phyloP scores from a whole-genome alignment of 495 filamentous ascomycete genomes.

The Chaetomium fimeti region DNA sequence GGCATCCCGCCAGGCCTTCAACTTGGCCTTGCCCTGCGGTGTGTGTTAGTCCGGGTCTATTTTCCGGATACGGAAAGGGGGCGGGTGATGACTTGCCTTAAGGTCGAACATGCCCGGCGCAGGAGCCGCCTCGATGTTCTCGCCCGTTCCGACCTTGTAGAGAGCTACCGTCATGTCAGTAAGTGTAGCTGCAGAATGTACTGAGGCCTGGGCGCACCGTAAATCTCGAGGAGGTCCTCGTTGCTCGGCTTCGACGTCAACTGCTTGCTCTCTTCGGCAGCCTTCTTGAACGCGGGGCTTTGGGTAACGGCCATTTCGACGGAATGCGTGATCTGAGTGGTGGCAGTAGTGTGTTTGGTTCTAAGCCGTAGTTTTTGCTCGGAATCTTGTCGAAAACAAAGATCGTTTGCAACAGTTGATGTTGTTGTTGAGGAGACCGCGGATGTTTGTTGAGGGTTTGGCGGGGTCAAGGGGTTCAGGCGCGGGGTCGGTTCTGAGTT shows the following conservation, averaged over 20 bases:
- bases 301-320: slow-evolving; percentile 45
- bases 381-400: neutral
- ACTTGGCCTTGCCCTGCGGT: slow-evolving; percentile 72
- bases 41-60: neutral
- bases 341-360: slow-evolving; percentile 39
- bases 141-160: slow-evolving; percentile 53
- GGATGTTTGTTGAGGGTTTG: slow-evolving; percentile 22
- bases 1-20: slow-evolving; percentile 67
- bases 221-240: slow-evolving; percentile 56
- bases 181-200: neutral
- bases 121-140: slow-evolving; percentile 46
- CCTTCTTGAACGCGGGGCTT: slow-evolving; percentile 56
- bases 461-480: slow-evolving; percentile 11
- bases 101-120: slow-evolving; percentile 53
- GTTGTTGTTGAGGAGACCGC: slow-evolving; percentile 22
- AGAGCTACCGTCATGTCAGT: slow-evolving; percentile 38
- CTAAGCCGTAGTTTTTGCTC: neutral
- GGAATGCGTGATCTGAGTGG: slow-evolving; percentile 29
- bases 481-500: slow-evolving; percentile 18
- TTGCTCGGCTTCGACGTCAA: slow-evolving; percentile 59
- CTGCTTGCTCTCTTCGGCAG: slow-evolving; percentile 64
- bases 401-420: neutral
- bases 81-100: slow-evolving; percentile 48
- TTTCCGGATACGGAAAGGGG: neutral
- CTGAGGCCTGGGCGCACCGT: slow-evolving; percentile 35